Percentiles rank a stretch among this genome's conserved stretches.
Conservation (phyloP, 2,329 filamentous ascomycete genomes). For the Cadophora luteo-olivacea region DNA sequence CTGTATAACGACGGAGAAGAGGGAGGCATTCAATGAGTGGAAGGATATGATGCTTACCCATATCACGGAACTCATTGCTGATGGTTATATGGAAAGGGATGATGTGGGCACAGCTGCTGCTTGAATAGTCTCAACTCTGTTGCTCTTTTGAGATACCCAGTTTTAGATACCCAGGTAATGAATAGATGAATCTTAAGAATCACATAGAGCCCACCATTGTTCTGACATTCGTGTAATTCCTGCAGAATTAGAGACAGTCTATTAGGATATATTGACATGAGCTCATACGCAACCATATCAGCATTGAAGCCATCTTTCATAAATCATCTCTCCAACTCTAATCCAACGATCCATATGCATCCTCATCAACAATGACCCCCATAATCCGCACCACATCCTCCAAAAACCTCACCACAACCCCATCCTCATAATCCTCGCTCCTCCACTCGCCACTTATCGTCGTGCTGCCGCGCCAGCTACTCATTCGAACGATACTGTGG, state of each 20-base stretch:
- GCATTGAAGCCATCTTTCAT: not conserved
- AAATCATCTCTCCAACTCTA: not conserved
- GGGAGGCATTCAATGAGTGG: constrained; percentile 69
- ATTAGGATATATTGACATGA: not conserved
- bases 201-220: not conserved
- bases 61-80: constrained; percentile 53
- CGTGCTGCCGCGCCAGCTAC: constrained; percentile 28
- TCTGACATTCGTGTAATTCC: no score
- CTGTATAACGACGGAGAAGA: constrained; percentile 69
- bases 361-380: not conserved
- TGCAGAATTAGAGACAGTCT: no score
- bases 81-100: constrained; percentile 20
- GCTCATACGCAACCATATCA: not conserved
- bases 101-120: constrained; percentile 19
- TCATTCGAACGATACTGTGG: constrained; percentile 32
- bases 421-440: constrained; percentile 27
- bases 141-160: not conserved
- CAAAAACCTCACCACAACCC: constrained; percentile 23
- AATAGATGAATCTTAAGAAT: not conserved
- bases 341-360: not conserved
- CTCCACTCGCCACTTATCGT: constrained; percentile 36
- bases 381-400: constrained; percentile 30
- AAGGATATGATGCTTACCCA: constrained; percentile 63
- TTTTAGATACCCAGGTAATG: constrained; percentile 1
- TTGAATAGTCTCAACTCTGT: not conserved